Conservation (phyloP, 2,329 filamentous ascomycete genomes). For the Incumbomyces delicatus region DNA sequence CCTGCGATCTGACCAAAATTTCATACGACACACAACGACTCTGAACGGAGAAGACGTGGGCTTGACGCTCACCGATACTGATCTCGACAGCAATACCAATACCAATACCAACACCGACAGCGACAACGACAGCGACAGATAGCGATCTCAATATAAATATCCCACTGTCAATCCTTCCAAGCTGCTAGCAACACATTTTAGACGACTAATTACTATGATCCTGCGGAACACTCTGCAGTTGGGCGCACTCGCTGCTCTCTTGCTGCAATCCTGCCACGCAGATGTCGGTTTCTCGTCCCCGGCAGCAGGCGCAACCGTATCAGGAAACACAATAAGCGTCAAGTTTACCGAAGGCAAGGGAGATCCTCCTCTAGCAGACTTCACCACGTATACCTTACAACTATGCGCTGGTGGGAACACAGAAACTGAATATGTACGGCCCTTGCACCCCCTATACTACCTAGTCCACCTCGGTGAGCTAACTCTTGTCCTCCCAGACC, state of each 20-base stretch:
- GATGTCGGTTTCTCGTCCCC: constrained; percentile 48
- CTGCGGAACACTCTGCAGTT: background rate
- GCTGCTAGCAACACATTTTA: background rate
- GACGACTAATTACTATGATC: background rate
- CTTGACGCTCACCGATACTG: background rate
- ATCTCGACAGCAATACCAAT: too few relatives aligned
- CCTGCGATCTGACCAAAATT: too few relatives aligned
- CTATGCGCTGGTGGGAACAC: constrained; percentile 53
- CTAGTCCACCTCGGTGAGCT: constrained; percentile 2
- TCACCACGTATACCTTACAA: constrained; percentile 48
- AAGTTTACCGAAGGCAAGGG: constrained; percentile 48
- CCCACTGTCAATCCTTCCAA: too few relatives aligned
- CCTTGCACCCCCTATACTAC: constrained; percentile 6
- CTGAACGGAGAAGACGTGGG: background rate
- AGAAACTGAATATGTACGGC: constrained; percentile 35
- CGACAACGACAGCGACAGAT: too few relatives aligned
- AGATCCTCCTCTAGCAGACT: constrained; percentile 40
- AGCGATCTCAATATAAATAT: too few relatives aligned
- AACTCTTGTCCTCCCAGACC: background rate
- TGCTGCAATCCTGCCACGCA: constrained; percentile 30
- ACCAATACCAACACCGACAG: too few relatives aligned
- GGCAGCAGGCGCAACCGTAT: constrained; percentile 40
- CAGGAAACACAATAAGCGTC: constrained; percentile 43
- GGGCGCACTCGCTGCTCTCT: background rate
- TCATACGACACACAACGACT: background rate